These are phyloP conservation scores for Cordyceps cateniannulata DNA, from an alignment of 2,329 filamentous ascomycete genomes.

Conservation along the genomic window DNA sequence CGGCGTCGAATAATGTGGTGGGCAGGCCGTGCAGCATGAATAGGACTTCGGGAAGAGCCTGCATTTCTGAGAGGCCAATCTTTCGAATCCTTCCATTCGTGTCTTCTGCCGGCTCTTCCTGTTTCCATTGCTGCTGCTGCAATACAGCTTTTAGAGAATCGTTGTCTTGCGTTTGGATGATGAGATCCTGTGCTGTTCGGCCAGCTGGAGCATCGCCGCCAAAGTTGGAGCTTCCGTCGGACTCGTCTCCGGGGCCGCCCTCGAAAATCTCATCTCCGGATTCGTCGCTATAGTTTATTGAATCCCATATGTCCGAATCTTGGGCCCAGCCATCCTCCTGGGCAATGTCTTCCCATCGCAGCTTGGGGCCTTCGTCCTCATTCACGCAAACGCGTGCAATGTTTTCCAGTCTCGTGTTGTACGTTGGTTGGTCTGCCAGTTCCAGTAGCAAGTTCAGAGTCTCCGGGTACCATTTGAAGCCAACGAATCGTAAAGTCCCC, in stretches of 20 bases:
- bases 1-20: conserved; percentile 59
- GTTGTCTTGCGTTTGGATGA: conserved; percentile 29
- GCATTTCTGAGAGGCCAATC: conserved; percentile 58
- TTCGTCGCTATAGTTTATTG: conserved; percentile 60
- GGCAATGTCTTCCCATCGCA: conserved; percentile 77
- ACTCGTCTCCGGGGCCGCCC: conserved; percentile 31
- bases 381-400: conserved; percentile 47
- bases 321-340: conserved; percentile 66
- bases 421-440: conserved; percentile 72
- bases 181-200: conserved; percentile 25
- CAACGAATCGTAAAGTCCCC: conserved; percentile 46
- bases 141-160: conserved; percentile 25
- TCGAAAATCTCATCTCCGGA: conserved; percentile 46
- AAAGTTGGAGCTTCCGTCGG: conserved; percentile 26
- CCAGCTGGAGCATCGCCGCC: conserved; percentile 24
- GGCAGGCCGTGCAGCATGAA: conserved; percentile 80
- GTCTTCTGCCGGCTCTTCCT: conserved; percentile 28
- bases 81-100: conserved; percentile 29
- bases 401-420: conserved; percentile 59
- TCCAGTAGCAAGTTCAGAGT: conserved; percentile 71
- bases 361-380: conserved; percentile 35
- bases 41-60: conserved; percentile 68
- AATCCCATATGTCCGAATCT: conserved; percentile 63
- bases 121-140: conserved; percentile 31
- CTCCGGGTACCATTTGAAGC: conserved; percentile 68